Conservation (phyloP, 805 yeast species). For the Starmerella riodocensis region DNA sequence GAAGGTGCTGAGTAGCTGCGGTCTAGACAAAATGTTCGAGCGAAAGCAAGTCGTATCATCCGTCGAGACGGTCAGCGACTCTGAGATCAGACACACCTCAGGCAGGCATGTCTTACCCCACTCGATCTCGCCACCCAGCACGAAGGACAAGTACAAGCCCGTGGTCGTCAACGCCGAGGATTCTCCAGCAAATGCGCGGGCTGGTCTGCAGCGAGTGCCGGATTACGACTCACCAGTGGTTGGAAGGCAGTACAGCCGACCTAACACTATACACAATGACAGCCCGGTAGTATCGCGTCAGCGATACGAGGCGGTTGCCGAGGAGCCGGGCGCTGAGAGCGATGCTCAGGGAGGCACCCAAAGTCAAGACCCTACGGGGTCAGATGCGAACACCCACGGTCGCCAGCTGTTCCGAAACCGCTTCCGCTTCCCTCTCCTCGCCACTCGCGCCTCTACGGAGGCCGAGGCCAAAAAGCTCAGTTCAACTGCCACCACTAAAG, state of each 20-base stretch:
- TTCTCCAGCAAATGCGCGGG: slow-evolving; percentile 6
- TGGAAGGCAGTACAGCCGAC: slow-evolving; percentile 12
- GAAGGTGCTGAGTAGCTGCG: slow-evolving; percentile 49
- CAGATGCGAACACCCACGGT: not conserved
- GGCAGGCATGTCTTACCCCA: slow-evolving; percentile 53
- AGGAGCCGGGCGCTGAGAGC: not conserved
- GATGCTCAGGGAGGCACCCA: not conserved
- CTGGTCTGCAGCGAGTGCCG: slow-evolving; percentile 14
- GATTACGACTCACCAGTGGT: slow-evolving; percentile 24
- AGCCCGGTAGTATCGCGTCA: slow-evolving; percentile 11
- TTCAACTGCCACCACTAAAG: not conserved
- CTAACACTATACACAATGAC: slow-evolving; percentile 1
- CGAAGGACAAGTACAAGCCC: slow-evolving; percentile 64
- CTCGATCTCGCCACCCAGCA: slow-evolving; percentile 84
- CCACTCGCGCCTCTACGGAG: slow-evolving; percentile 13
- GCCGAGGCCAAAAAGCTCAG: not conserved
- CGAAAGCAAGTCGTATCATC: slow-evolving; percentile 6
- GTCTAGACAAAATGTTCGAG: slow-evolving; percentile 29
- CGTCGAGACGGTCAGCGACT: slow-evolving; percentile 29
- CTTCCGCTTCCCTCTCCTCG: slow-evolving; percentile 9
- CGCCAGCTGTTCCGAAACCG: slow-evolving; percentile 7
- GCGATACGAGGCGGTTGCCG: not conserved
- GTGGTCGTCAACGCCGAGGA: slow-evolving; percentile 21
- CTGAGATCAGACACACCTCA: slow-evolving; percentile 26
- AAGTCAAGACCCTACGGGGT: not conserved